Evolutionary conservation across 139 green algal genomes (phyloP).

Genomic region (Chlamydomonas schloesseri): DNA sequence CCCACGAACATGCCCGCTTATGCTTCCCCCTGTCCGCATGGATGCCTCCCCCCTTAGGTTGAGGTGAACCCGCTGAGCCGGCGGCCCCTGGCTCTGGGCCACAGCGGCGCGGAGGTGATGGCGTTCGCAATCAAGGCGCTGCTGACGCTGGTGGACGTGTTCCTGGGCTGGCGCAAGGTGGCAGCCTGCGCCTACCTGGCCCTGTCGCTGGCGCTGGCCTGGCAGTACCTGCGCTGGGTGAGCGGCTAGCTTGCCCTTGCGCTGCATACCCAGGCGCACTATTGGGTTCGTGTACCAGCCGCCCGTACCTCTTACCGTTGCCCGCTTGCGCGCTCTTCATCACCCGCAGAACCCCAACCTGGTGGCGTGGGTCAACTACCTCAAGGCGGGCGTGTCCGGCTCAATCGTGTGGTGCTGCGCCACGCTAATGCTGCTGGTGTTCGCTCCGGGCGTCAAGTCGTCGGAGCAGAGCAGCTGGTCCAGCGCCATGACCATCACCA

Average conservation of each 20-base stretch:
- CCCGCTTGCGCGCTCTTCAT: too few relatives aligned
- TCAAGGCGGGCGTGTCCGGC: neutral
- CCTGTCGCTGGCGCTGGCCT: neutral
- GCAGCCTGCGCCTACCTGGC: neutral
- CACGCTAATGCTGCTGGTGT: neutral
- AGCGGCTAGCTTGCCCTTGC: too few relatives aligned
- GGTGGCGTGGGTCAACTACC: neutral
- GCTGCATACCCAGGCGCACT: too few relatives aligned
- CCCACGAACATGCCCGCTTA: neutral
- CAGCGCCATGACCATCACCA: neutral
- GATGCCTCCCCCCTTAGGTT: neutral
- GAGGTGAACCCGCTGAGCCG: conserved; percentile 20
- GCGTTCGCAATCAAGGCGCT: conserved; percentile 24
- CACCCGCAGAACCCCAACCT: neutral
- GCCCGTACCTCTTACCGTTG: too few relatives aligned
- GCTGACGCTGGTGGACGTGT: neutral
- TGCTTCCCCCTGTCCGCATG: neutral
- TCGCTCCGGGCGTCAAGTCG: neutral
- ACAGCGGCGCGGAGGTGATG: conserved; percentile 29
- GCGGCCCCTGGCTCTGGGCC: conserved; percentile 9
- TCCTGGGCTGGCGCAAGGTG: neutral
- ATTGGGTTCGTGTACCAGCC: too few relatives aligned
- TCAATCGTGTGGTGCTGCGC: neutral
- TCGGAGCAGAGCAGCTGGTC: neutral
- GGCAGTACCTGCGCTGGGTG: neutral